Conservation (phyloP, 164 flowering plant genomes). For the Buxus sempervirens region DNA sequence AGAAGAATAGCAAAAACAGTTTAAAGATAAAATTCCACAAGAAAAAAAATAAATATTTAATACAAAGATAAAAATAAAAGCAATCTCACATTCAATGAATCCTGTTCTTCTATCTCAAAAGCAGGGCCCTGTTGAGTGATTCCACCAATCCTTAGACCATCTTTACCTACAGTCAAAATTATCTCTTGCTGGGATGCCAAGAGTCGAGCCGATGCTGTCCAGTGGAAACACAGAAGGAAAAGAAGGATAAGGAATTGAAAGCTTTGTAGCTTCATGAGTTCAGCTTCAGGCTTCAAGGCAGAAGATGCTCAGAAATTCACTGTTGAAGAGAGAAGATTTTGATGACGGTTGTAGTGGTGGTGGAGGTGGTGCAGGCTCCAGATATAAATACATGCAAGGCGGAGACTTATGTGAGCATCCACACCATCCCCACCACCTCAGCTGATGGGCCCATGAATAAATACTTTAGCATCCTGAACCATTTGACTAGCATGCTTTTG, state of each 20-base stretch:
- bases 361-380: conserved; percentile 5
- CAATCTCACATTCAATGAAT: too few species aligned
- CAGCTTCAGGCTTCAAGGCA: background rate
- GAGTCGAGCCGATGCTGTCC: conserved; percentile 18
- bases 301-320: background rate
- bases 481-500: too few species aligned
- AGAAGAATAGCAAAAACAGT: too few species aligned
- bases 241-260: conserved; percentile 14
- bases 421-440: conserved; percentile 9
- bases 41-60: too few species aligned
- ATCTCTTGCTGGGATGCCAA: conserved; percentile 20
- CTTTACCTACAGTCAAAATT: too few species aligned
- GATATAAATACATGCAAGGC: conserved; percentile 15
- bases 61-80: too few species aligned
- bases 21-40: too few species aligned
- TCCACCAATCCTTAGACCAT: too few species aligned
- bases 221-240: conserved; percentile 8
- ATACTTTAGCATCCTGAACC: too few species aligned
- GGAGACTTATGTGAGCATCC: background rate
- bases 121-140: too few species aligned
- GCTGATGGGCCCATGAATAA: conserved; percentile 14
- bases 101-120: too few species aligned
- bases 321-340: too few species aligned
- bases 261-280: conserved; percentile 21
- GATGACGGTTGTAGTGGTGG: background rate